A percentile compares a stretch with the other conserved stretches of the same genome.
Evolutionary conservation across 495 filamentous ascomycete genomes (phyloP).

Genomic region (Annulohypoxylon nitens): DNA sequence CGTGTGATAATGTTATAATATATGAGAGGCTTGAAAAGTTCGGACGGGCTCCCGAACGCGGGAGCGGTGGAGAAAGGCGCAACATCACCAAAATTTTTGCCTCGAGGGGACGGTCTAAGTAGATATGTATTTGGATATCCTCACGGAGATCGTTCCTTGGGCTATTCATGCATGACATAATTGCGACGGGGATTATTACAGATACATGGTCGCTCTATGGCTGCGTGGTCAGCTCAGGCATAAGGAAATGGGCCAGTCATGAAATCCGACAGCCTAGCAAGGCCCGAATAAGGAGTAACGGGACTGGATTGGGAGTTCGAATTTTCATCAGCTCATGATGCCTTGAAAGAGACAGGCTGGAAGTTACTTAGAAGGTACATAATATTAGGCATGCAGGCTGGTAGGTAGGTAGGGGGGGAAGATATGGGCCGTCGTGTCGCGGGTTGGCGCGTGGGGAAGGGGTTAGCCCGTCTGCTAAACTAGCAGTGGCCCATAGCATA

Average conservation of each 20-base stretch:
- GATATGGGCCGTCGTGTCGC: constrained; percentile 43
- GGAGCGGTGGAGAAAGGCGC: constrained; percentile 47
- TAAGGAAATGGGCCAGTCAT: constrained; percentile 31
- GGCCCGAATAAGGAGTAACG: constrained; percentile 31
- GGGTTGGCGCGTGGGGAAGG: constrained; percentile 43
- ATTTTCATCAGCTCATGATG: constrained; percentile 42
- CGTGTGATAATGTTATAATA: constrained; percentile 40
- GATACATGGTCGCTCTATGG: constrained; percentile 40
- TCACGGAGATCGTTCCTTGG: constrained; percentile 45
- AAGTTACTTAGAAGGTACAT: constrained; percentile 38
- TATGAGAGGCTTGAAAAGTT: constrained; percentile 36
- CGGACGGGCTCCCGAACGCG: constrained; percentile 37
- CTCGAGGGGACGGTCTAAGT: constrained; percentile 41
- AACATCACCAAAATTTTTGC: constrained; percentile 42
- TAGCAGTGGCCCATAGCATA: constrained; percentile 42
- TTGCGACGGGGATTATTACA: constrained; percentile 46
- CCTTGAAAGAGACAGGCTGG: constrained; percentile 33
- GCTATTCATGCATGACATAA: constrained; percentile 50
- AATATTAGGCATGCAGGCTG: constrained; percentile 35
- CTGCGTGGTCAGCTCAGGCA: constrained; percentile 38
- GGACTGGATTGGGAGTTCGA: constrained; percentile 28
- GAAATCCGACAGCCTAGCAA: constrained; percentile 42
- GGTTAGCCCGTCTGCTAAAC: constrained; percentile 40
- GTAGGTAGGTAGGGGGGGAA: constrained; percentile 28
- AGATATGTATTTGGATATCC: constrained; percentile 48